These are phyloP conservation scores for Histomonas meleagridis DNA, from an alignment of 208 protist genomes.

Conservation along the genomic window DNA sequence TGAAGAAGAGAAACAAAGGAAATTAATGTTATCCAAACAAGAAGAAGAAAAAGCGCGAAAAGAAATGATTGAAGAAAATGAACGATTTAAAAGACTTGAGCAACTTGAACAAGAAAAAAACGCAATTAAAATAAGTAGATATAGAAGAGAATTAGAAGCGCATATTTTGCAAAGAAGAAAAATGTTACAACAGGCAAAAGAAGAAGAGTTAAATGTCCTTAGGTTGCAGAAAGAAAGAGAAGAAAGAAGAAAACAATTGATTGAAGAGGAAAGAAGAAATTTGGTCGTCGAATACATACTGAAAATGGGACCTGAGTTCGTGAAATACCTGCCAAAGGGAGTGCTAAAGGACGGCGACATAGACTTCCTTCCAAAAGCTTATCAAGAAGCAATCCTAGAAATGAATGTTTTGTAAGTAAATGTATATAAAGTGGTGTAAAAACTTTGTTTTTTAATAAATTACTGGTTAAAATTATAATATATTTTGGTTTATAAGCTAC, in stretches of 20 bases:
- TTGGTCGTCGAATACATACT: neutral
- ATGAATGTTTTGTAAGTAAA: neutral
- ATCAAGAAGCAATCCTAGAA: neutral
- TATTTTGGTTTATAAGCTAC: too few relatives aligned
- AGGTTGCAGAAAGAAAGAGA: neutral
- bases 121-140: neutral
- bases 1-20: neutral
- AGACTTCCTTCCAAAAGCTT: neutral
- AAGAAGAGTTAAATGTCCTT: neutral
- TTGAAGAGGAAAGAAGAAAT: constrained; percentile 17
- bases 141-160: neutral
- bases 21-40: neutral
- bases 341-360: neutral
- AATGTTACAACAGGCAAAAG: neutral
- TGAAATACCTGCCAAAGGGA: constrained; percentile 24
- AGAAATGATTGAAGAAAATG: neutral
- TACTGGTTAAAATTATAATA: too few relatives aligned
- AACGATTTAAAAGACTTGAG: neutral
- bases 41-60: neutral
- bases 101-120: neutral
- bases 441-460: too few relatives aligned
- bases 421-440: too few relatives aligned
- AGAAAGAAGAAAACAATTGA: neutral
- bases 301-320: neutral
- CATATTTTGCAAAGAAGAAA: neutral